These are phyloP conservation scores for Calocera cornea DNA, from an alignment of 768 basidiomycete species.

Conservation along the genomic window DNA sequence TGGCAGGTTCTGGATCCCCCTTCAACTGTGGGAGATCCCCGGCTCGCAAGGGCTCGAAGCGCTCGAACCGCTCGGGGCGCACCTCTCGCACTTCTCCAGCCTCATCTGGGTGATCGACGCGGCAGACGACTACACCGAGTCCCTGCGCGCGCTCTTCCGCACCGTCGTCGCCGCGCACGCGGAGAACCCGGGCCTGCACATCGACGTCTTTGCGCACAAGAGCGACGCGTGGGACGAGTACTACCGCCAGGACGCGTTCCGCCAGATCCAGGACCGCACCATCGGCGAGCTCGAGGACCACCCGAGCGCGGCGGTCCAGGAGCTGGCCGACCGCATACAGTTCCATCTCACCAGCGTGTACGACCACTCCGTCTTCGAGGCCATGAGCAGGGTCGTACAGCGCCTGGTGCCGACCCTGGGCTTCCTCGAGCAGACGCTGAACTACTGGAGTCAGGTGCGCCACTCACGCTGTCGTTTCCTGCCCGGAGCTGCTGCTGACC, in stretches of 20 bases:
- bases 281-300: conserved; percentile 56
- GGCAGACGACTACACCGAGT: background rate
- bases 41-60: conserved; percentile 68
- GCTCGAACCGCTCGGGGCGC: conserved; percentile 39
- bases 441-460: conserved; percentile 32
- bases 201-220: conserved; percentile 93
- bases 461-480: too few species aligned
- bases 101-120: conserved; percentile 87
- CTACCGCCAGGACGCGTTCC: conserved; percentile 82
- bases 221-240: conserved; percentile 78
- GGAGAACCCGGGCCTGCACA: conserved; percentile 39
- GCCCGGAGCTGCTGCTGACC: too few species aligned
- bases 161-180: conserved; percentile 2
- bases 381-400: conserved; percentile 80
- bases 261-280: conserved; percentile 72
- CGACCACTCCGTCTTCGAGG: conserved; percentile 82
- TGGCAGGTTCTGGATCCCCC: conserved; percentile 71
- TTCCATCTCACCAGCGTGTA: conserved; percentile 89
- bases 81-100: conserved; percentile 66
- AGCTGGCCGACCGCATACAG: conserved; percentile 36
- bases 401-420: conserved; percentile 74
- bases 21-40: conserved; percentile 94
- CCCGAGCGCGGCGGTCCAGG: conserved; percentile 27
- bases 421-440: conserved; percentile 74
- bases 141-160: conserved; percentile 7